Evolutionary conservation across 768 basidiomycete species (phyloP).

Genomic region (Hygrophorus russula): DNA sequence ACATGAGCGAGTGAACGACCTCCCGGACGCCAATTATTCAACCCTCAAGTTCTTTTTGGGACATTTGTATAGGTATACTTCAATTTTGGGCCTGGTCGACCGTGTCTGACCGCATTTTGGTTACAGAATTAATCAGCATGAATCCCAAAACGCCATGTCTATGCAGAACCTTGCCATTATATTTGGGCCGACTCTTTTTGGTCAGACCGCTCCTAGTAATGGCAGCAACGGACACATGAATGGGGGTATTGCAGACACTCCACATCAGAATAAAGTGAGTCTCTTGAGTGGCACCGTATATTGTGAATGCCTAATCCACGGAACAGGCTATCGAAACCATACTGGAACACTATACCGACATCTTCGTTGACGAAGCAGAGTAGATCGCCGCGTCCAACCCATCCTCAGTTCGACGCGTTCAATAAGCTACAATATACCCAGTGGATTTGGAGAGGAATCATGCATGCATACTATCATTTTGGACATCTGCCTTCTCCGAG

Average conservation of each 20-base stretch:
- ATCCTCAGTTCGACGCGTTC: too few relatives aligned
- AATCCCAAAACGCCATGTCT: constrained; percentile 82
- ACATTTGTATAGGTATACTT: constrained; percentile 74
- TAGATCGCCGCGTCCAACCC: constrained; percentile 8
- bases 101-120: not conserved
- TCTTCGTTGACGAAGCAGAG: constrained; percentile 87
- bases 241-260: constrained; percentile 56
- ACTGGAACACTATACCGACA: constrained; percentile 87
- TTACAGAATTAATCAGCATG: constrained; percentile 60
- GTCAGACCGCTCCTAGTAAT: constrained; percentile 31
- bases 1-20: constrained; percentile 94
- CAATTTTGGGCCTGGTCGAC: not conserved
- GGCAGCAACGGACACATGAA: constrained; percentile 34
- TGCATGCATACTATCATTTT: too few relatives aligned
- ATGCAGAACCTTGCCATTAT: constrained; percentile 91
- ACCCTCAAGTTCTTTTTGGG: constrained; percentile 93
- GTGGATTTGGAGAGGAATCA: too few relatives aligned
- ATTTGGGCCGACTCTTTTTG: constrained; percentile 95
- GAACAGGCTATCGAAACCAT: constrained; percentile 89
- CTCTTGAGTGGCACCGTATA: not conserved
- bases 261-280: constrained; percentile 60
- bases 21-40: constrained; percentile 98
- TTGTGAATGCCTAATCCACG: constrained; percentile 9
- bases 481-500: too few relatives aligned
- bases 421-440: too few relatives aligned